Base-by-base conservation (phyloP, 805 yeast species). In the Millerozyma acaciae region DNA sequence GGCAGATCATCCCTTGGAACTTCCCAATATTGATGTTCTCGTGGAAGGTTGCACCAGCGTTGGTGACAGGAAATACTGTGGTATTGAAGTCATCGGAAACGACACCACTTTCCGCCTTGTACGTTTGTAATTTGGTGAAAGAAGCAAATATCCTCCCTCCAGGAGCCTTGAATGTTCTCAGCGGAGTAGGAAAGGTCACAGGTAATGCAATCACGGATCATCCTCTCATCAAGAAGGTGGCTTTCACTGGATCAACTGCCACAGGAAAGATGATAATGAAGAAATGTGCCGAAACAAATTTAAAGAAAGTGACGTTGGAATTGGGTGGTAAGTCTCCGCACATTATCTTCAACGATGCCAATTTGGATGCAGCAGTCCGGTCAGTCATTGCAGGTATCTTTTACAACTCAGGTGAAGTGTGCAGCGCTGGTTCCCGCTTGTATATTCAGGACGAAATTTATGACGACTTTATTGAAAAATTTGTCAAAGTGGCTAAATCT, bases 161-260 rank as follows among this genome's bases (percentile, higher is more conserved):
- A 6, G 78, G 78, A 44, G 76, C 71, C 14, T 59, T 70, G 39
- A 69, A 70, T 45, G 62, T 70, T 14, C 47, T 72, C 18, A 55
- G 65, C 38, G 76, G 76, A 6, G 55, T 53, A 30, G 76, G 76
- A 33, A 50, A 49, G 26, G 60, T 55, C 31, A 66, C 71, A 8
- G 77, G 77, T 40, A 62, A 60, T 46, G 70, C 73, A 7, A 48
- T 72, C 33, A 66, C 70, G 5, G 61, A 55, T 33, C 75, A 73
- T 49, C 54, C 61, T 21, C 65, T 51, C 16, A 67, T 74, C 33
- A 65, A 63, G 38, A 74, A 74, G 55, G 62, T 73, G 41, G 77
- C 79, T 6, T 73, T 74, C 50, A 74, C 79, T 5, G 79, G 79
- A 18, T 71, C 77, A 17, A 73, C 79, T 7, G 61, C 57, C 17